Conservation (phyloP, 2,329 filamentous ascomycete genomes). For the Fusarium sp. region DNA sequence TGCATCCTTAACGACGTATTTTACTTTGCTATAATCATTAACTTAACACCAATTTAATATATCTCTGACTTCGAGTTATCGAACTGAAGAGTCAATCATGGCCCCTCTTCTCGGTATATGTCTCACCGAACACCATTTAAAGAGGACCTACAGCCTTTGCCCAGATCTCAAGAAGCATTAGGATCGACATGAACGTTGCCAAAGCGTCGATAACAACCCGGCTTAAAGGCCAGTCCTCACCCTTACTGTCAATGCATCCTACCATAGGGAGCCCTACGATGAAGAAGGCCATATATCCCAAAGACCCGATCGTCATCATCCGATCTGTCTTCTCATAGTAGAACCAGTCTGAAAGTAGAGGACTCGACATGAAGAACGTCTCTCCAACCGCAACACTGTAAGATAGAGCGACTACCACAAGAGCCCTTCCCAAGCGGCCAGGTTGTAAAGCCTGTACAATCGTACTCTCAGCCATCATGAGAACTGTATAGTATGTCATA, state of each 20-base stretch:
- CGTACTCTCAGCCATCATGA: not conserved
- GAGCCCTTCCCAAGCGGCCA: not conserved
- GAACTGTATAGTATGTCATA: constrained; percentile 11
- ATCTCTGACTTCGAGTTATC: too few species aligned
- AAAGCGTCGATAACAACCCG: not conserved
- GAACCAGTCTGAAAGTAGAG: not conserved
- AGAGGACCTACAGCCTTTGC: constrained; percentile 9
- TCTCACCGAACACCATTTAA: not conserved
- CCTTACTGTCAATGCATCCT: not conserved
- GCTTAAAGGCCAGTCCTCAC: constrained; percentile 3
- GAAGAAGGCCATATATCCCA: constrained; percentile 8
- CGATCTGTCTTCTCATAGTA: constrained; percentile 5
- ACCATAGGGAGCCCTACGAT: not conserved
- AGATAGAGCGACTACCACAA: not conserved
- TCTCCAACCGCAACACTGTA: not conserved
- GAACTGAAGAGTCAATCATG: too few species aligned
- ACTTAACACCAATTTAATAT: not conserved
- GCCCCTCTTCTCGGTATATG: not conserved
- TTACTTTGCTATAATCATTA: too few species aligned
- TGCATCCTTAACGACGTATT: too few species aligned
- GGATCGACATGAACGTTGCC: not conserved
- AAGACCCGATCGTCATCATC: constrained; percentile 9
- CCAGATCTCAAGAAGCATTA: constrained; percentile 6
- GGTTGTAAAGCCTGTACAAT: not conserved
- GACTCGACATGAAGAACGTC: constrained; percentile 12